Evolutionary conservation across 768 basidiomycete genomes (phyloP).

Genomic region (Calocera cornea): DNA sequence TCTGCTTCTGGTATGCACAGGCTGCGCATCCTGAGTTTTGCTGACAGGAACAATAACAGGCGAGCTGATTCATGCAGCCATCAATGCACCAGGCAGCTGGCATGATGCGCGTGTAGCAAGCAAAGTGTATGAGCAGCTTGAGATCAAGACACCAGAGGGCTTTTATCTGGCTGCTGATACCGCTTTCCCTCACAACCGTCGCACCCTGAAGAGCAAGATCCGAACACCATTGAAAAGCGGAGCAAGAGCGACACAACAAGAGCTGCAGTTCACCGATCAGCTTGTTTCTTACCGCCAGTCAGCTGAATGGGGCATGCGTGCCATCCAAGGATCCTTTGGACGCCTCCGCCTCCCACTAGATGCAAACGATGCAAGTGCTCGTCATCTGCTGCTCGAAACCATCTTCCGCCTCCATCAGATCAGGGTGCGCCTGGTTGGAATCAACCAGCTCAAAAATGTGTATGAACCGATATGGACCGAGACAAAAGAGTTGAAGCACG

Average conservation of each 20-base stretch:
- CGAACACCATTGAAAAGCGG: constrained; percentile 29
- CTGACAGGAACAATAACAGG: too few species aligned
- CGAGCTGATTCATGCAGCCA: constrained; percentile 23
- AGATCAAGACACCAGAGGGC: constrained; percentile 26
- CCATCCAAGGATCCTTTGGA: constrained; percentile 36
- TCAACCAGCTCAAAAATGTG: constrained; percentile 27
- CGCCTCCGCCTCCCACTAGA: constrained; percentile 31
- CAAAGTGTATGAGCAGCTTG: constrained; percentile 29
- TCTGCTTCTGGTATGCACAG: constrained; percentile 19
- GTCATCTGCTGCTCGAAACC: constrained; percentile 27
- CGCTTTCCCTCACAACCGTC: constrained; percentile 32
- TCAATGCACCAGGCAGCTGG: constrained; percentile 38
- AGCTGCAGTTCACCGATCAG: constrained; percentile 22
- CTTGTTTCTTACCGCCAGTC: constrained; percentile 36
- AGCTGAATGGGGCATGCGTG: constrained; percentile 39
- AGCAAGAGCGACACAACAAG: background rate
- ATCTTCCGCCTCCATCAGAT: constrained; percentile 28
- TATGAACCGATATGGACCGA: constrained; percentile 31
- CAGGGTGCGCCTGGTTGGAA: constrained; percentile 10
- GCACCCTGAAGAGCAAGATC: constrained; percentile 25
- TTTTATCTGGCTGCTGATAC: constrained; percentile 35
- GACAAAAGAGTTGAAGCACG: constrained; percentile 11
- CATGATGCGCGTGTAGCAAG: constrained; percentile 34
- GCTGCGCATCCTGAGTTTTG: background rate
- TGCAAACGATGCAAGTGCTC: constrained; percentile 20